Conservation (phyloP, 2,329 filamentous ascomycete species). For the Dactylellina leptospora region DNA sequence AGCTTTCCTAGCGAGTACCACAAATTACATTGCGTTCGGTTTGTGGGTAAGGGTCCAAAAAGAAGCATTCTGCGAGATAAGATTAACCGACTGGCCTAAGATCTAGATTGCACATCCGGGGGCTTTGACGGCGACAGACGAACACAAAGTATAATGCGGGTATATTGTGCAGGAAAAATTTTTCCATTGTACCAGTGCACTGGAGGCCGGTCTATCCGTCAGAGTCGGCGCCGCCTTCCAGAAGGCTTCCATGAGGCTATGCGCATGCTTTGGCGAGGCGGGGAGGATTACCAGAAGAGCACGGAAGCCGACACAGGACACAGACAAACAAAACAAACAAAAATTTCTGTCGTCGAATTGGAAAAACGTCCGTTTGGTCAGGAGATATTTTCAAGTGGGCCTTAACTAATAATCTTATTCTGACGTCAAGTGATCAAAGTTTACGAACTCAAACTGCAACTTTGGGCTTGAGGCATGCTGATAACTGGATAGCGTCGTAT, state of each 20-base stretch:
- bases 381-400: conserved; percentile 16
- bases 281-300: conserved; percentile 8
- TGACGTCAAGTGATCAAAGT: conserved; percentile 35
- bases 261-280: conserved; percentile 36
- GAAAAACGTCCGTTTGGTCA: conserved; percentile 44
- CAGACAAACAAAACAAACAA: neutral
- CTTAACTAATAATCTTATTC: conserved; percentile 47
- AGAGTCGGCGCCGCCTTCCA: conserved; percentile 42
- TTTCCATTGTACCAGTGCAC: conserved; percentile 1
- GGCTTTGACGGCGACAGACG: conserved; percentile 14
- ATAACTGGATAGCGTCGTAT: neutral
- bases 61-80: conserved; percentile 51
- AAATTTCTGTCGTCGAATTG: conserved; percentile 6
- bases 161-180: conserved; percentile 5
- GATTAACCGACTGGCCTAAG: conserved; percentile 27
- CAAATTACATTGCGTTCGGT: conserved; percentile 11
- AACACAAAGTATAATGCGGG: conserved; percentile 25
- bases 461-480: neutral
- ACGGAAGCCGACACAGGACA: neutral
- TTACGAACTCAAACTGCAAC: no score
- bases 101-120: conserved; percentile 30
- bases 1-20: conserved; percentile 37
- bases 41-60: conserved; percentile 16
- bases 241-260: conserved; percentile 39
- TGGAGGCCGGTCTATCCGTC: conserved; percentile 8